These are phyloP conservation scores for Cyclotella cryptica DNA, from an alignment of 108 stramenopile species.

Conservation along the genomic window DNA sequence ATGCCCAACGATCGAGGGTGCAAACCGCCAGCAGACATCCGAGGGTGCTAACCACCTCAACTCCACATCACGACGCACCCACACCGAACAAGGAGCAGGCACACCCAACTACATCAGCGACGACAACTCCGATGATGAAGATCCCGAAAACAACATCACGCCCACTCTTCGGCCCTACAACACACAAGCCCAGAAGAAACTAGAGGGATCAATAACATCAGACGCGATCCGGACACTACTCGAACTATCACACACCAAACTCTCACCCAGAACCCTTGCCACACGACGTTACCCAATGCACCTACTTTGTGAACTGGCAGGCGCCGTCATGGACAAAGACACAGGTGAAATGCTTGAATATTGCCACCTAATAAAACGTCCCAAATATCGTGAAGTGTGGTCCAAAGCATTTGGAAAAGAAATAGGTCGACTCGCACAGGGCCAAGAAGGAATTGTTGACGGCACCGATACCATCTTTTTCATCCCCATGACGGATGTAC, in stretches of 20 bases:
- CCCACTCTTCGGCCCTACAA: neutral
- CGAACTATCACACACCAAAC: neutral
- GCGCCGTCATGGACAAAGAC: neutral
- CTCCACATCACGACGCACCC: no score
- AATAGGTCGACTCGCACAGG: neutral
- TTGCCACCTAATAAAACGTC: neutral
- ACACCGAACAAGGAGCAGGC: no score
- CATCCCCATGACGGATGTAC: neutral
- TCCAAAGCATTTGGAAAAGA: neutral
- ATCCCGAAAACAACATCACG: neutral
- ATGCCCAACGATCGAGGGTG: neutral
- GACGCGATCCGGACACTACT: neutral
- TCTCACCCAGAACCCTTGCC: neutral
- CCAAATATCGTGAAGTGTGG: neutral
- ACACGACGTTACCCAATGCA: neutral
- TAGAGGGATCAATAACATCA: neutral
- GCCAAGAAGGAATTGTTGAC: neutral
- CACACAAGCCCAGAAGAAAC: neutral
- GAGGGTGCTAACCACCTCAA: neutral
- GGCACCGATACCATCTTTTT: neutral
- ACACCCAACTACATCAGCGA: no score
- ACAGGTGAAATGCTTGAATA: conserved; percentile 3
- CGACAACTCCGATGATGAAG: neutral
- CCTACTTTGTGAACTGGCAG: neutral
- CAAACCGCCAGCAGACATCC: neutral